phyloP scores from a whole-genome alignment of 345 rosid genomes.

The Rhodamnia argentea region DNA sequence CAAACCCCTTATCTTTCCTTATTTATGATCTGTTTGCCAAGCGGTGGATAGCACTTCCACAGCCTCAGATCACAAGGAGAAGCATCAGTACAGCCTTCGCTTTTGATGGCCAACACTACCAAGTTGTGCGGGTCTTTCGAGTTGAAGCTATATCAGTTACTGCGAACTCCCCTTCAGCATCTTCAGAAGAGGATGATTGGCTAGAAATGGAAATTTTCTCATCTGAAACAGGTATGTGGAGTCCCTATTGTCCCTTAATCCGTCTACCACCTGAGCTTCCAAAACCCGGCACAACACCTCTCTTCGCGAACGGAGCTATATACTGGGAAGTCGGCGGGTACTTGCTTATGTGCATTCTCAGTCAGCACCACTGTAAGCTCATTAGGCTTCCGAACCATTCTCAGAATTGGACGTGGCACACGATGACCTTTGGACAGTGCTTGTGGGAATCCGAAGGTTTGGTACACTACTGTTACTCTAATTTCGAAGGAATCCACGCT shows the following conservation, averaged over 20 bases:
- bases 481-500: conserved; percentile 17
- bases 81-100: conserved; percentile 11
- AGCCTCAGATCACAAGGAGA: conserved; percentile 8
- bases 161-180: not conserved
- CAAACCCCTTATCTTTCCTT: not conserved
- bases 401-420: conserved; percentile 4
- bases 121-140: conserved; percentile 9
- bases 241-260: not conserved
- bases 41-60: conserved; percentile 5
- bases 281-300: conserved; percentile 1
- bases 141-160: not conserved
- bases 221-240: conserved; percentile 5
- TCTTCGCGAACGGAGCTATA: conserved; percentile 7
- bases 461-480: conserved; percentile 13
- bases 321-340: conserved; percentile 14
- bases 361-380: not conserved
- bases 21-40: conserved; percentile 2
- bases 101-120: conserved; percentile 8
- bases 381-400: conserved; percentile 10
- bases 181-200: not conserved
- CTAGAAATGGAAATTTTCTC: conserved; percentile 15
- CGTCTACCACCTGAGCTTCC: conserved; percentile 11
- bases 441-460: conserved; percentile 13
- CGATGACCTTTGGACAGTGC: conserved; percentile 13
- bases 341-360: conserved; percentile 4